phyloP scores from a whole-genome alignment of 345 rosid genomes.

The Chamaenerion angustifolium region DNA sequence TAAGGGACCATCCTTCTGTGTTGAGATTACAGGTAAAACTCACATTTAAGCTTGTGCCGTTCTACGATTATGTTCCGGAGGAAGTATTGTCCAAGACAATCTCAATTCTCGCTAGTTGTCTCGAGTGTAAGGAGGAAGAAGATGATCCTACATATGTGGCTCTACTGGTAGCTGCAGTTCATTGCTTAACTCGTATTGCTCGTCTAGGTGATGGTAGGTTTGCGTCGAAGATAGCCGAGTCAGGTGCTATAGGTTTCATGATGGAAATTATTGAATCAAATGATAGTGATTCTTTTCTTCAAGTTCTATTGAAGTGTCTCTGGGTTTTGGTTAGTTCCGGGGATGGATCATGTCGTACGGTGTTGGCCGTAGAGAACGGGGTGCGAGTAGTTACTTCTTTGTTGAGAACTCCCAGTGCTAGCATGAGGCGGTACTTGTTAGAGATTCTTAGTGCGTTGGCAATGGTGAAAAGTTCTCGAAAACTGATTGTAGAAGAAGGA shows the following conservation, averaged over 20 bases:
- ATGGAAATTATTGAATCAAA: background rate
- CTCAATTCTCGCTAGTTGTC: background rate
- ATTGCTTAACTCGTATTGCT: background rate
- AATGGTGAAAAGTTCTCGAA: conserved; percentile 34
- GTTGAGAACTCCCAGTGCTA: conserved; percentile 20
- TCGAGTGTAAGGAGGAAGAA: background rate
- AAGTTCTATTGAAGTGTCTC: conserved; percentile 16
- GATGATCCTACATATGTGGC: background rate
- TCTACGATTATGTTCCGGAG: background rate
- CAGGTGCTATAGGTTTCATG: conserved; percentile 4
- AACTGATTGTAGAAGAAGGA: conserved; percentile 21
- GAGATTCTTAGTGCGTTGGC: conserved; percentile 51
- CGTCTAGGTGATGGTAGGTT: background rate
- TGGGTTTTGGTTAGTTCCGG: conserved; percentile 38
- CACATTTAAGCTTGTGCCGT: background rate
- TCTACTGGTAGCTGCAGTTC: background rate
- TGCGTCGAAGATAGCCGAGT: background rate
- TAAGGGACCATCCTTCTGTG: background rate
- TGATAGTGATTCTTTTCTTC: background rate
- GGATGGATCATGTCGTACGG: conserved; percentile 12
- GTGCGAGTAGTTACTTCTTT: conserved; percentile 25
- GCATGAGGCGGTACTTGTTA: conserved; percentile 27
- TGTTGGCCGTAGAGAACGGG: conserved; percentile 32
- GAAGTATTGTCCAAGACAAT: background rate
- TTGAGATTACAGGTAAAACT: background rate